Conservation (phyloP, 352 stramenopile species). For the Phytopythium kandeliae region DNA sequence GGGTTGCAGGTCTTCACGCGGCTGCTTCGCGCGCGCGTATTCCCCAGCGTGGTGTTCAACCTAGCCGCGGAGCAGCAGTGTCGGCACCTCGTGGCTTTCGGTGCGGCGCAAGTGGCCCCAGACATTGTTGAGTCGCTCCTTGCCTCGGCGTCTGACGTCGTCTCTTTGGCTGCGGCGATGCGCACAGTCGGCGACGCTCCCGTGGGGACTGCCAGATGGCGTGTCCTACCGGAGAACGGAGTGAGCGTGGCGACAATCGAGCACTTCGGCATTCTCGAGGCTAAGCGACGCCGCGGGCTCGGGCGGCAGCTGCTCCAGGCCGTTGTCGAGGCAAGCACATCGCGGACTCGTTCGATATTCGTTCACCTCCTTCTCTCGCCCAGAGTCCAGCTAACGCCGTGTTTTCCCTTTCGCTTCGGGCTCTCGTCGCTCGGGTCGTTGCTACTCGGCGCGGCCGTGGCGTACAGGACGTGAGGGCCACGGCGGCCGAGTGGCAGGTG, state of each 20-base stretch:
- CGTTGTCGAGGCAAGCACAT: slow-evolving; percentile 34
- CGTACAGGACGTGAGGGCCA: slow-evolving; percentile 40
- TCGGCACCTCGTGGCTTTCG: slow-evolving; percentile 57
- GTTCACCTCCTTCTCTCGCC: background rate
- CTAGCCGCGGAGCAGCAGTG: slow-evolving; percentile 28
- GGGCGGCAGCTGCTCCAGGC: slow-evolving; percentile 42
- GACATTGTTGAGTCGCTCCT: background rate
- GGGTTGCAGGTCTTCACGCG: slow-evolving; percentile 45
- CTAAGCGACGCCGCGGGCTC: slow-evolving; percentile 46
- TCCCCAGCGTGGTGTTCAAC: slow-evolving; percentile 18
- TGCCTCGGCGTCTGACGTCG: slow-evolving; percentile 3
- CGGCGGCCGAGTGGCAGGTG: slow-evolving; percentile 21
- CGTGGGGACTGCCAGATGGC: slow-evolving; percentile 52
- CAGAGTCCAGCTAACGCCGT: background rate
- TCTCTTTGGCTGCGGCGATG: background rate
- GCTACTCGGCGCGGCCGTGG: background rate
- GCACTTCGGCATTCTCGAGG: slow-evolving; percentile 45
- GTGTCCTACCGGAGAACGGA: slow-evolving; percentile 26
- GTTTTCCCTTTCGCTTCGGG: background rate
- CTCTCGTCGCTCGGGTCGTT: background rate
- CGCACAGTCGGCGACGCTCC: slow-evolving; percentile 60
- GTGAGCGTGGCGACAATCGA: slow-evolving; percentile 48
- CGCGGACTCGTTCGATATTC: slow-evolving; percentile 1
- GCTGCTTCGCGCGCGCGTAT: slow-evolving; percentile 47
- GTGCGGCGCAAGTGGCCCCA: slow-evolving; percentile 23